Evolutionary conservation across 768 basidiomycete species (phyloP), one percentile per base, ranked within the genome.

Genomic region (Royoungia palumana): DNA sequence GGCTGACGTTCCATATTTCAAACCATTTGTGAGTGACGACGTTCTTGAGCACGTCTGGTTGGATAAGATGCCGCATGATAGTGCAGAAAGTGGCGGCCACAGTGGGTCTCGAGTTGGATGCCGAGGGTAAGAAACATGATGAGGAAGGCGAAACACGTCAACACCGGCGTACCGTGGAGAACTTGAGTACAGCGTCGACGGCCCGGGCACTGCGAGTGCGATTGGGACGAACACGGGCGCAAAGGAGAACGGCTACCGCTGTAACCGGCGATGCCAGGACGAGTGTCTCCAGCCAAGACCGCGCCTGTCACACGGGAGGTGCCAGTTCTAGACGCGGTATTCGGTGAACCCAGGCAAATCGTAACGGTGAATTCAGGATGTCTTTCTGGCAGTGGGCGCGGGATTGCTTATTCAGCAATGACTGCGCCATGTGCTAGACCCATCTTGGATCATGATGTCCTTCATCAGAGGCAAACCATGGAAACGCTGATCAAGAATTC

Each of bases 11-110:
- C 88, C 88, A 92, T 40, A 85, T 66, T 11, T 67, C 72, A 14
- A 90, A 63, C 2, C 82, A 87, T 63, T 92, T 89, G 57, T 89
- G 85, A 46, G 90, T 83, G 24, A 89, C 56, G 37, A 86, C 71
- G 48, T 88, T 85, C 44, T 76, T 72, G 17, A 90, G 64, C 2
- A 62, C 55, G 0, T 71, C 62, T 22, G 76, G 62, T 7, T 84
- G 81, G 53, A 90, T 80, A 63, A 91, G 89, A 5, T 65, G 77
- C 42, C 78, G 75, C 0, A 67, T 63, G 7, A 32, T 13, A 13
- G 52, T 62, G 39, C 52, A 63, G 14, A 71, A 49, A 14, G 68
- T 59, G 75, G 27, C 82, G 61, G 1, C 87, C 89, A 45, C 77
- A 71, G 64, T 80, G 80, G 0, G 81, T 83, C 63, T 90, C 87